These are phyloP conservation scores for Elsinoe arachidis DNA, from an alignment of 2,329 filamentous ascomycete species.

Conservation along the genomic window DNA sequence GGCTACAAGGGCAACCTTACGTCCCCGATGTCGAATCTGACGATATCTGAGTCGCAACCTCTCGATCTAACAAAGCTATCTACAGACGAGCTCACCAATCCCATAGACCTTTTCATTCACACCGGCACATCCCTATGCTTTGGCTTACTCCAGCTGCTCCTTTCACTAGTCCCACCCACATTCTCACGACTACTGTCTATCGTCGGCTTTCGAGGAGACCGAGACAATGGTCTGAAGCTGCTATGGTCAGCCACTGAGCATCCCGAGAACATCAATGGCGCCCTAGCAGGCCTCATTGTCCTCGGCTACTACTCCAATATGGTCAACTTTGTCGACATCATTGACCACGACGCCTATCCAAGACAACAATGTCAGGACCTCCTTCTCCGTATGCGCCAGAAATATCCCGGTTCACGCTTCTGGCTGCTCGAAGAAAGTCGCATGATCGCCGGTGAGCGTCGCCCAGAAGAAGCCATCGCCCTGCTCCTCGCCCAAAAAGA, in stretches of 20 bases:
- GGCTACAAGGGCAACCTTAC: conserved; percentile 42
- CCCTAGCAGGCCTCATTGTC: conserved; percentile 71
- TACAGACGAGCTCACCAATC: conserved; percentile 50
- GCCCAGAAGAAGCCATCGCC: conserved; percentile 58
- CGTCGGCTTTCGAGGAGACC: conserved; percentile 84
- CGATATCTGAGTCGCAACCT: neutral
- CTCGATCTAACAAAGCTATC: neutral
- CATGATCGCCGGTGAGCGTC: conserved; percentile 57
- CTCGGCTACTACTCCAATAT: conserved; percentile 84
- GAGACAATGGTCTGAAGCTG: conserved; percentile 70
- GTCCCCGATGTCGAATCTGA: conserved; percentile 21
- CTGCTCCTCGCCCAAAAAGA: conserved; percentile 35
- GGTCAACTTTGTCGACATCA: conserved; percentile 78
- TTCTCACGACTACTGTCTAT: conserved; percentile 81
- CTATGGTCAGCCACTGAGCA: conserved; percentile 86
- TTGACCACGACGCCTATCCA: conserved; percentile 62
- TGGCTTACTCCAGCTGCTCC: conserved; percentile 71
- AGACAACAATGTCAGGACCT: conserved; percentile 57
- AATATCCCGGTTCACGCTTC: conserved; percentile 73
- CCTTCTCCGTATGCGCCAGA: conserved; percentile 61
- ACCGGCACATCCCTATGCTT: conserved; percentile 85
- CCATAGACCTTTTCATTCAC: conserved; percentile 80
- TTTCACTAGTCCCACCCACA: conserved; percentile 87
- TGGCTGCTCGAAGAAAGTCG: conserved; percentile 87
- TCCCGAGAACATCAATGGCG: conserved; percentile 76